Base-by-base conservation (phyloP, 352 stramenopile species). In the Phytophthora fragariae region DNA sequence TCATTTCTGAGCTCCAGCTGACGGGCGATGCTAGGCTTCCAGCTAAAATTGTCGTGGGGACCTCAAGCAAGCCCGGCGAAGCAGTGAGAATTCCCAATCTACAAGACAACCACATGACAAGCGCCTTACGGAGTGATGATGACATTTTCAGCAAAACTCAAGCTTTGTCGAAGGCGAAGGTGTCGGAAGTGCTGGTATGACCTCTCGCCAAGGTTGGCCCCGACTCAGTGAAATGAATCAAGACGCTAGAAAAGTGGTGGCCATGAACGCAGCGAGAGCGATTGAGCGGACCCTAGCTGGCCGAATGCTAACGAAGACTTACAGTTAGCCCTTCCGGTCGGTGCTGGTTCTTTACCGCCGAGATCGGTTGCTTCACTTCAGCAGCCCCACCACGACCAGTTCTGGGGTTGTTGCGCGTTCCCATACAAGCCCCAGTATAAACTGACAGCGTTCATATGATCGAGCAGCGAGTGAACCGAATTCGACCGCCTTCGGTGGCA, bases 401-500 rank as follows among this genome's bases (percentile, higher is more conserved):
- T 54, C 5, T 15, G 47, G 19, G 47, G 39, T n/a, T 15, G 39
- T 46, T 46, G 39, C 12, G 39, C n/a, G 5, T 54, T 54, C 19
- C 47, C 47, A 31, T 54, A 54, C 47, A 54, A 29, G 7, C 8
- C 6, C 47, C 19, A 54, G 47, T 50, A 11, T n/a, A 54, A 15
- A 27, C 47, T 15, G n/a, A 54, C 44, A 21, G 44, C 17, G 44
- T 50, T 24, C 44, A 19, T 50, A n/a, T 10, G 52, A 14, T 57
- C 53, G 14, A 59, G 27, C 53, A 29, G 46, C 53, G 14, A 59
- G 27, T 29, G 53, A 59, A 10, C 19, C 19, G 64, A 65, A 68
- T 73, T 68, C 66, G 66, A 19, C 39, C 41, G 14, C 59, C 59
- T 73, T 73, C 66, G 53, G 31, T 35, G 41, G 50, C 12, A 33